Evolutionary conservation across 1,284 basidiomycete genomes (phyloP), one percentile per base, ranked within the genome.

Genomic region (Cryptococcus neoformans): DNA sequence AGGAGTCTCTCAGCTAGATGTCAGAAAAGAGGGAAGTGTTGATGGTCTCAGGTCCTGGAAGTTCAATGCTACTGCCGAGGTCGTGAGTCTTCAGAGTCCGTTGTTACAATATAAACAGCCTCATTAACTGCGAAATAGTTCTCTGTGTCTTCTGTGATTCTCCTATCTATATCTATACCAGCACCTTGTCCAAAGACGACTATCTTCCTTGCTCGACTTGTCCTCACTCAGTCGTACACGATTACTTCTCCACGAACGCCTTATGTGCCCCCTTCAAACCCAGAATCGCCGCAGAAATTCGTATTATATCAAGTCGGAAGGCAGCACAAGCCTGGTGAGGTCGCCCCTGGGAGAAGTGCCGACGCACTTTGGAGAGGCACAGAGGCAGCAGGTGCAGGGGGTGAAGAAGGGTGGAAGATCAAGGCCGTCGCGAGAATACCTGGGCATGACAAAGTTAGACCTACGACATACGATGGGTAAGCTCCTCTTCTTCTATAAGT

Each of bases 21-120:
- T 75, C 11, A 54, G 68, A 17, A 76, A 75, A 55, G 71, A 72
- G 37, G 75, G 74, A 2, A 64, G 64, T n/a, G 70, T 76, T 10
- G 68, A 74, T 39, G 73, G 74, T 3, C 57, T 78, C 0, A 74
- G 75, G 4, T 56, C 59, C 4, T 78, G 75, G 75, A 61, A 69
- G 14, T 66, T 76, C 54, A 61, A 53, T 12, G 65, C 66, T 12
- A 59, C 62, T 16, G 62, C 69, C 7, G 76, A 78, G 55, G 71
- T 70, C 21, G 72, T 75, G 54, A 53, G 73, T 58, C 7, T 21
- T 36, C 12, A 39, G 42, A 17, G 21, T 47, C 37, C 40, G 7
- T 36, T 0, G 6, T 45, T 14, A 14, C 39, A 12, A 6, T 21
- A 9, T 14, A 4, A 28, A 28, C 3, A 28, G 3, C 28, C 3